Evolutionary conservation across 2,329 filamentous ascomycete genomes (phyloP).

Genomic region (Leptographium flavum): DNA sequence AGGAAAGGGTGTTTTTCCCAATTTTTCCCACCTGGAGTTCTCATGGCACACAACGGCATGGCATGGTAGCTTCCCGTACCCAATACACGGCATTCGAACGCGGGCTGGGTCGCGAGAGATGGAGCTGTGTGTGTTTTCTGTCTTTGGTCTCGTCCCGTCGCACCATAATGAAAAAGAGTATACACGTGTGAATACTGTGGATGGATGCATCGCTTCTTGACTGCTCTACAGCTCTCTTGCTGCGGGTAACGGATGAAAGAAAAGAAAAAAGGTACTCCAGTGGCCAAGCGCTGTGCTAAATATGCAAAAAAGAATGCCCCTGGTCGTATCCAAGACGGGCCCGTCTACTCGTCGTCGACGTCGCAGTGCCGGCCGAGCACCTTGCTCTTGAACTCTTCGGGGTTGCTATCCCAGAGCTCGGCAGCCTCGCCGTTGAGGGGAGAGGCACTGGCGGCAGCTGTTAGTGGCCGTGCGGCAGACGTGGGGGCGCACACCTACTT

Average conservation of each 20-base stretch:
- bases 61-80: constrained; percentile 24
- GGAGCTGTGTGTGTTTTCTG: background rate
- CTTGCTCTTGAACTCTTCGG: constrained; percentile 73
- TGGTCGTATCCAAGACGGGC: constrained; percentile 5
- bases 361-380: constrained; percentile 48
- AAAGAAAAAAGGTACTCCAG: constrained; percentile 5
- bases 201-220: no score
- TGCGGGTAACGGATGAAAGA: constrained; percentile 1
- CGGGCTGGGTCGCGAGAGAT: background rate
- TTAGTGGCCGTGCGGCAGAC: constrained; percentile 8
- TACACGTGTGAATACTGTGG: no score
- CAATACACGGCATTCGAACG: constrained; percentile 6
- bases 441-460: constrained; percentile 49
- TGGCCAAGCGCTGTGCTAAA: constrained; percentile 6
- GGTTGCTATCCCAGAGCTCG: constrained; percentile 85
- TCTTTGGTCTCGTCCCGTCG: no score
- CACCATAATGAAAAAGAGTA: no score
- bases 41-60: constrained; percentile 21
- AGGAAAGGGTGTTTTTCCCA: constrained; percentile 17
- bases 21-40: constrained; percentile 30
- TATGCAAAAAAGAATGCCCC: constrained; percentile 3
- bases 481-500: constrained; percentile 52
- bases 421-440: constrained; percentile 94
- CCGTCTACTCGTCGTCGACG: constrained; percentile 43
- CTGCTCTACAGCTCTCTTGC: background rate